phyloP scores from a whole-genome alignment of 2,329 filamentous ascomycete genomes.

The Metarhizium guizhouense region DNA sequence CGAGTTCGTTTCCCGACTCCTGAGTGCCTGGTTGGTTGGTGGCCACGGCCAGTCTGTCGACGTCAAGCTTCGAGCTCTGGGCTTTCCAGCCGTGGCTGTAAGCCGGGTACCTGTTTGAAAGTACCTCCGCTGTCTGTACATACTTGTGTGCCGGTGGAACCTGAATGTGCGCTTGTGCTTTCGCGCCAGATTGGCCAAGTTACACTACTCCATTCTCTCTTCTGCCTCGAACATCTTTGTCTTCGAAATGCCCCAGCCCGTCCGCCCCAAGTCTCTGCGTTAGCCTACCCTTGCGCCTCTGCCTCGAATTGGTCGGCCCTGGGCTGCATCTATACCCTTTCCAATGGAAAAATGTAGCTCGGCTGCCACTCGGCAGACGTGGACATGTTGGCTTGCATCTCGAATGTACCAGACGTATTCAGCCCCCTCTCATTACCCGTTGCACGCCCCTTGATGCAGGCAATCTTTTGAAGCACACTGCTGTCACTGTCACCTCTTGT shows the following conservation, averaged over 20 bases:
- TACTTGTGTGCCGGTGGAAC: not conserved
- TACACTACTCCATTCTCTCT: not conserved
- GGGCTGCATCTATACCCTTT: not conserved
- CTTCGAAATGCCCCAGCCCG: not conserved
- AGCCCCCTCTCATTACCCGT: not conserved
- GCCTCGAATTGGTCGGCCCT: not conserved
- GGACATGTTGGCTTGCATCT: slow-evolving; percentile 1
- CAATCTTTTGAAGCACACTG: not conserved
- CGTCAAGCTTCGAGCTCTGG: not conserved
- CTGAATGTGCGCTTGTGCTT: not conserved
- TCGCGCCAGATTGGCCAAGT: not conserved
- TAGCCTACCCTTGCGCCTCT: not conserved
- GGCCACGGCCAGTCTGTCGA: not conserved
- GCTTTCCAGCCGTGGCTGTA: not conserved
- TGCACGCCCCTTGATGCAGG: not conserved
- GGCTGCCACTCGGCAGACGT: not conserved
- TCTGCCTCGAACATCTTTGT: not conserved
- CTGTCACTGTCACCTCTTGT: not conserved
- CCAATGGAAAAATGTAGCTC: not conserved
- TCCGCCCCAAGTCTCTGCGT: not conserved
- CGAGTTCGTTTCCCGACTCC: not conserved
- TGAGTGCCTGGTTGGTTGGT: not conserved
- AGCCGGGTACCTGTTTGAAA: not conserved
- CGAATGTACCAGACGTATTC: slow-evolving; percentile 1
- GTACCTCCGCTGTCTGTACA: too few species aligned